Evolutionary conservation across 2,329 filamentous ascomycete genomes (phyloP), one percentile per base, ranked within the genome.

Genomic region (Beauveria sp.): DNA sequence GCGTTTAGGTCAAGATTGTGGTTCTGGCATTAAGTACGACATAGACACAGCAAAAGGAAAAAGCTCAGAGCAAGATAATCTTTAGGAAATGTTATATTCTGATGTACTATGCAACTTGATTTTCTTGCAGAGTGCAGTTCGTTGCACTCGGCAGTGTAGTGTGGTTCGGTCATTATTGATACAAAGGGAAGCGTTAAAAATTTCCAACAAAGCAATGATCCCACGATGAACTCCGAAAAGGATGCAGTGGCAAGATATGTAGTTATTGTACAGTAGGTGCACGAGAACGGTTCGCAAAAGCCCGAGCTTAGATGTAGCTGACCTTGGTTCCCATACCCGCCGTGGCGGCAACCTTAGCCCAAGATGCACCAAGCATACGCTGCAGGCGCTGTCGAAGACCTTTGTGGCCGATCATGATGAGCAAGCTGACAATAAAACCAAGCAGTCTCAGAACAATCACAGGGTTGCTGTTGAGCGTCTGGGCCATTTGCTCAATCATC

Each of bases 301-400:
- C 16, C 24, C 18, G 43, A 54, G 60, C 58, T 80, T 75, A 98
- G 63, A 99, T 96, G 77, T 98, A 98, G 72, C 90, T 96, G 70
- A 98, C 93, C 78, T 97, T 98, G 65, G 96, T 90, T 2, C 93
- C 95, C 93, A 98, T 98, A 1, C 93, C 93, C 5, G 93, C 87
- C 0, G 95, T 98, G 51, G 86, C 82, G 71, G 84, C 86, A 46
- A 96, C 78, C 77, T 96, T 97, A 60, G 84, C 83, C 91, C 91
- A 96, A 10, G 86, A 86, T 30, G 82, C 79, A 45, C 82, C 83
- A 49, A 96, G 70, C 43, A 92, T 78, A 60, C 86, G 81, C 71
- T 86, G 82, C 42, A 97, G 74, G 65, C 89, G 83, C 66, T 96
- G 86, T 46, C 93, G 84, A 16, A 96, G 78, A 70, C 89, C 88